phyloP scores from a whole-genome alignment of 148 eudicot species.

The Euryodendron excelsum region DNA sequence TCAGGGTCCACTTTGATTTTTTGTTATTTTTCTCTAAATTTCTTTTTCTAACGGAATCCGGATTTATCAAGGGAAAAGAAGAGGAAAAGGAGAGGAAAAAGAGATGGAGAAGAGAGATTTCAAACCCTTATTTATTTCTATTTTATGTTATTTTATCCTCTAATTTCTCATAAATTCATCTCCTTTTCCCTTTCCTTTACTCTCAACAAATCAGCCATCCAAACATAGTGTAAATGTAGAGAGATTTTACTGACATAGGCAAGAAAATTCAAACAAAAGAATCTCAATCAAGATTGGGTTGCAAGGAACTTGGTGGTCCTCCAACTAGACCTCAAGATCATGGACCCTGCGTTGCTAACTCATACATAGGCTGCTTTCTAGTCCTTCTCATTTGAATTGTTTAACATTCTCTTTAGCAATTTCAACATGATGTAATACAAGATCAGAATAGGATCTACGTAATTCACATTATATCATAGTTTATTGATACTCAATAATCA shows the following conservation, averaged over 20 bases:
- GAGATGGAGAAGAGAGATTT: no score
- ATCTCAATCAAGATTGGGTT: neutral
- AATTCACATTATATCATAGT: neutral
- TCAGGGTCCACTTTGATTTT: no score
- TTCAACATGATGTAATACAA: neutral
- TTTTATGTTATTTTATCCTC: no score
- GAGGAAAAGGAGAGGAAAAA: no score
- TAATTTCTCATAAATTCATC: no score
- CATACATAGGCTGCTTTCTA: neutral
- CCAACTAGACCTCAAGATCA: neutral
- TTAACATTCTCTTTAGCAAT: neutral
- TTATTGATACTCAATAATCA: neutral
- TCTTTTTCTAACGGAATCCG: no score
- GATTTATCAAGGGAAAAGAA: no score
- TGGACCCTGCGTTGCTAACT: neutral
- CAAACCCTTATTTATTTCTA: no score
- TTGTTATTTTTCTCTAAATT: no score
- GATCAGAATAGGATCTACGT: neutral
- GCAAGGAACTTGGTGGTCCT: conserved; percentile 1
- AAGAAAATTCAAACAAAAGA: neutral
- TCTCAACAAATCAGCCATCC: no score
- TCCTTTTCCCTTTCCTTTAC: no score
- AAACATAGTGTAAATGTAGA: no score
- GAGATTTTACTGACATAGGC: neutral
- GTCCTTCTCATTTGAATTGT: neutral